These are phyloP conservation scores for Drosera capensis DNA, from an alignment of 148 eudicot species.

Conservation along the genomic window DNA sequence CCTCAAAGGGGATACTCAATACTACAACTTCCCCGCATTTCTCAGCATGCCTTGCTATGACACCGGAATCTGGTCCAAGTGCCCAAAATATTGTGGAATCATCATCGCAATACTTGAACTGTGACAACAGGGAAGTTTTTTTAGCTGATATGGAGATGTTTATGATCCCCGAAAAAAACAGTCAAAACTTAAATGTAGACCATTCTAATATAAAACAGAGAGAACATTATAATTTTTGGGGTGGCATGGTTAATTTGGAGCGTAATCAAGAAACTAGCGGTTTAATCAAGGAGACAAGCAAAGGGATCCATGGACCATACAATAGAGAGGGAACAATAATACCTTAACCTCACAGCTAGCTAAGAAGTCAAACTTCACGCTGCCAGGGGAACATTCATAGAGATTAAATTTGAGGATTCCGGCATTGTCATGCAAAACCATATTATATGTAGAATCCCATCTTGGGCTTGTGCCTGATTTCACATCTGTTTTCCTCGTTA, in stretches of 20 bases:
- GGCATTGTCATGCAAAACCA: slow-evolving; percentile 66
- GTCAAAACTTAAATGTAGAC: not conserved
- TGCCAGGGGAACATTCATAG: slow-evolving; percentile 61
- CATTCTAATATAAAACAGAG: not conserved
- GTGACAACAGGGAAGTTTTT: slow-evolving; percentile 5
- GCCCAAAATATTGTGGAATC: slow-evolving; percentile 95
- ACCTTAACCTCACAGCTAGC: slow-evolving; percentile 93
- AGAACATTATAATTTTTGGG: too few species aligned
- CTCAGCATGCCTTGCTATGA: slow-evolving; percentile 57
- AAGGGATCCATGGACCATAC: not conserved
- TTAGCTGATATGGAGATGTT: not conserved
- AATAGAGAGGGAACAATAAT: slow-evolving; percentile 4
- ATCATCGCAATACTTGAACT: slow-evolving; percentile 65
- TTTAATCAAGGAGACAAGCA: too few species aligned
- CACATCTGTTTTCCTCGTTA: slow-evolving; percentile 65
- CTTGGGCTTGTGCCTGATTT: slow-evolving; percentile 52
- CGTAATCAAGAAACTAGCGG: too few species aligned
- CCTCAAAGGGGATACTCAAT: slow-evolving; percentile 84
- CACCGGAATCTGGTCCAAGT: slow-evolving; percentile 56
- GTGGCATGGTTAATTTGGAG: too few species aligned
- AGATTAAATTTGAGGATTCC: slow-evolving; percentile 66
- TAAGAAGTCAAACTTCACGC: slow-evolving; percentile 61
- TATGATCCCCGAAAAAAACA: not conserved
- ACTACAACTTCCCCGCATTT: slow-evolving; percentile 65
- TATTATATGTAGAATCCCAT: slow-evolving; percentile 81